These are phyloP conservation scores for Solanum rostratum DNA, from an alignment of 257 asterid species.

Conservation along the genomic window DNA sequence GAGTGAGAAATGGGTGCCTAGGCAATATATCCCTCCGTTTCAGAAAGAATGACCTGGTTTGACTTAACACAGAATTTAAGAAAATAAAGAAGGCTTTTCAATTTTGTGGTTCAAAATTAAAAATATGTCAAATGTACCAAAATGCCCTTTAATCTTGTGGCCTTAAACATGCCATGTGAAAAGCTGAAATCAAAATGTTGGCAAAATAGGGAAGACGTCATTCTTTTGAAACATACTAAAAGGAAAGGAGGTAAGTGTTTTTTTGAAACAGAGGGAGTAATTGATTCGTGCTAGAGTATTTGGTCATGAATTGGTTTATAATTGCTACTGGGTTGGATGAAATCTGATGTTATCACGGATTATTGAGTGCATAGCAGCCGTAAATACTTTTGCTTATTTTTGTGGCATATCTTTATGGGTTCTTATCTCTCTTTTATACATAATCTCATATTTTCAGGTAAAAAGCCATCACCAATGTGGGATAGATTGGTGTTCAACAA, in stretches of 20 bases:
- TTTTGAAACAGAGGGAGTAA: neutral
- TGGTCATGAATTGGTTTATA: neutral
- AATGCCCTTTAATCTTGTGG: no score
- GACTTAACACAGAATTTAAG: no score
- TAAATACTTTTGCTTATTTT: neutral
- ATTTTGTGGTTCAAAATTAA: no score
- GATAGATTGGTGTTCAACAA: conserved; percentile 90
- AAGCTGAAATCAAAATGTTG: no score
- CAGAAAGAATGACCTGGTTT: no score
- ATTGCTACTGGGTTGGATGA: neutral
- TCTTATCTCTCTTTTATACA: neutral
- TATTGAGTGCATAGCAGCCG: neutral
- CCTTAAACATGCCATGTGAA: no score
- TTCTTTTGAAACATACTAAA: no score
- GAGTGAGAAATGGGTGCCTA: neutral
- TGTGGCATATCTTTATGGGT: neutral
- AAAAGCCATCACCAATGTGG: conserved; percentile 93
- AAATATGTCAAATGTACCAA: no score
- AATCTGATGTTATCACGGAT: neutral
- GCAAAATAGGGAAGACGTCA: no score
- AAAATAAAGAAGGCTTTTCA: no score
- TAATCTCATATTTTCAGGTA: conserved; percentile 31
- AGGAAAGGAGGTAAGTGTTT: no score
- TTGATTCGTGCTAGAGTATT: neutral
- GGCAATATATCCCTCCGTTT: neutral